Base-by-base conservation (phyloP, 139 green algal species). In the Diplosphaera chodatii region DNA sequence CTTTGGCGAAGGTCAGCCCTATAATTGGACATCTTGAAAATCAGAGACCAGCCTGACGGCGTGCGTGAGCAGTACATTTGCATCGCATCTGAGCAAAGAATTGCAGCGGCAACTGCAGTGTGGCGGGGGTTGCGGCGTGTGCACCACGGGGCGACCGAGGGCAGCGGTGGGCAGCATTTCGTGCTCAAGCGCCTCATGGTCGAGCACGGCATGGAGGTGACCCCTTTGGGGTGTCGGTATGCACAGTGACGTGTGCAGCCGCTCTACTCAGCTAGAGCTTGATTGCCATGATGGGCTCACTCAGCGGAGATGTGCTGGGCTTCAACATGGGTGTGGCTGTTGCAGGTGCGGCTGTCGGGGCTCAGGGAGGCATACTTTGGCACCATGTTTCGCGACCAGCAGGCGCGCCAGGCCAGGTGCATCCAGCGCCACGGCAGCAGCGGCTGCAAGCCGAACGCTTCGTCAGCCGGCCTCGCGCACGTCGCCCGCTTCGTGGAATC, bases 301-400 rank as follows among this genome's bases (percentile, higher is more conserved):
- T n/a, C n/a, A n/a, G n/a, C n/a, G n/a, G n/a, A n/a, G n/a, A n/a
- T n/a, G n/a, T n/a, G n/a, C n/a, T n/a, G n/a, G n/a, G n/a, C n/a
- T n/a, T n/a, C n/a, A n/a, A n/a, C n/a, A n/a, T n/a, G n/a, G n/a
- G n/a, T n/a, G n/a, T n/a, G n/a, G n/a, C 37, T 8, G 3, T 18
- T 59, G 18, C 48, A 59, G 48, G 48, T 59, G 48, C 48, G 48
- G 28, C 79, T 82, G 55, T 86, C 79, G n/a, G 86, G 79, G 22
- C 62, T 85, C 40, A 59, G 88, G 25, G 89, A 94, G 70, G 79
- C 67, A 1, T 87, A 94, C 78, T 94, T 92, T 82, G 89, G 89
- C 5, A 71, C 64, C 2, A 41, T 87, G 66, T 67, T 94, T n/a
- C 66, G 64, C 31, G 34, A 64, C 32, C 69, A 64, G 40, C 63